These are phyloP conservation scores for Cephaloascus fragrans DNA, from an alignment of 805 yeast species.

Conservation along the genomic window DNA sequence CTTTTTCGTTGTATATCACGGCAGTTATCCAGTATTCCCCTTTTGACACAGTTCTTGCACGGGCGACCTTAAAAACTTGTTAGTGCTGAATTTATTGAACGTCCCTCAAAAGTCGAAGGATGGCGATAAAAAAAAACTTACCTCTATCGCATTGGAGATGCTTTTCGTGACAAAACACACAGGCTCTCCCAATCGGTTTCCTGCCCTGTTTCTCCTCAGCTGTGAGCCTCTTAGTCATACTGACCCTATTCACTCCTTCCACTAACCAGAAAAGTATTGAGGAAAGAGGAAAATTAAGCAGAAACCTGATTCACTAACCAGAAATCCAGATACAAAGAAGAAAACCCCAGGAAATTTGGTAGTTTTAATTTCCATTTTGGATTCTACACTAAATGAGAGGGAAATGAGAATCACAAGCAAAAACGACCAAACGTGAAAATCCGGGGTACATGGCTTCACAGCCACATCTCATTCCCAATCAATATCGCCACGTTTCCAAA, in stretches of 20 bases:
- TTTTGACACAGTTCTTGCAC: constrained; percentile 58
- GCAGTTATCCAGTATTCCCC: constrained; percentile 48
- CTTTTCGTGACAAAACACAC: constrained; percentile 62
- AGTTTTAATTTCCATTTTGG: background rate
- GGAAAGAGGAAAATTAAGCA: background rate
- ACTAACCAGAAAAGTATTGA: background rate
- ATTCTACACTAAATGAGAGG: too few species aligned
- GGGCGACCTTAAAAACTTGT: constrained; percentile 42
- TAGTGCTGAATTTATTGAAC: background rate
- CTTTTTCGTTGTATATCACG: constrained; percentile 47
- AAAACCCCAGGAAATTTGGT: too few species aligned
- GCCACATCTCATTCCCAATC: too few species aligned
- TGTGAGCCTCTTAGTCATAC: constrained; percentile 56
- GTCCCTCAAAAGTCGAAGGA: background rate
- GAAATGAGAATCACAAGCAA: too few species aligned
- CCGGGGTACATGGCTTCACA: background rate
- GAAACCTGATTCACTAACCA: background rate
- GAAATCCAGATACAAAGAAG: background rate
- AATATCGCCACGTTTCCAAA: too few species aligned
- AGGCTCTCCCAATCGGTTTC: constrained; percentile 60
- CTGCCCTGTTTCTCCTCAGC: constrained; percentile 41
- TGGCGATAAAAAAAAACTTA: too few species aligned
- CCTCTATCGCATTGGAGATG: constrained; percentile 65
- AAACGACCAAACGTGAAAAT: background rate
- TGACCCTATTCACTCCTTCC: background rate